Base-by-base conservation (phyloP, 2,329 filamentous ascomycete species). In the Verticillium isaacii region DNA sequence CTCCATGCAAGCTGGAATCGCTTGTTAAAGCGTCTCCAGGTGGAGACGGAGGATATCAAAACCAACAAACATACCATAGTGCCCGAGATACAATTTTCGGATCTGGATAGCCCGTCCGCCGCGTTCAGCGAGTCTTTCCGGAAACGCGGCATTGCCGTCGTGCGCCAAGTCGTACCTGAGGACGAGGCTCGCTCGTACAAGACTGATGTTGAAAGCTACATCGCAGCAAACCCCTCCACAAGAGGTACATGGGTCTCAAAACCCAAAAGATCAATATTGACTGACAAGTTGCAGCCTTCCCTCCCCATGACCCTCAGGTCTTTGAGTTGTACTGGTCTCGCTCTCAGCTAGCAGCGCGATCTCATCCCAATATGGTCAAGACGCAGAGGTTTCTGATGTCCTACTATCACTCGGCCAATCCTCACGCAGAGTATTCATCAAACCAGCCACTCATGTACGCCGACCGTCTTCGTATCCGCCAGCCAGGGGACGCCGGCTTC, bases 291-390 rank as follows among this genome's bases (percentile, higher is more conserved):
- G 34, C 45, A 83, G 89, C 86, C 2, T 93, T 91, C 65, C 90
- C 89, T 0, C 73, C 81, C 0, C 77, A 88, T 56, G 81, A 87
- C 52, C 89, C 89, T 0, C 86, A 90, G 55, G 89, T 93, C 6
- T 91, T 85, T 68, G 90, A 92, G 71, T 77, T 93, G 1, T 93
- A 92, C 74, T 92, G 89, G 89, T 89, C 88, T 0, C 79, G 80
- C 1, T 78, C 88, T 1, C 90, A 93, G 71, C 77, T 90, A 54
- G 81, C 83, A 65, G 89, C 89, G 3, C 82, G 90, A n/a, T 76
- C 82, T 0, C 87, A 93, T 69, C 83, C 86, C 0, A 85, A 86
- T 63, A 74, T 92, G 64, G 75, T 92, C 23, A 71, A 75, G 25
- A 79, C 85, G 0, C 89, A 92, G 67, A 76, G 75, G 8, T 83